phyloP scores from a whole-genome alignment of 345 rosid species.

The Bruguiera parviflora region DNA sequence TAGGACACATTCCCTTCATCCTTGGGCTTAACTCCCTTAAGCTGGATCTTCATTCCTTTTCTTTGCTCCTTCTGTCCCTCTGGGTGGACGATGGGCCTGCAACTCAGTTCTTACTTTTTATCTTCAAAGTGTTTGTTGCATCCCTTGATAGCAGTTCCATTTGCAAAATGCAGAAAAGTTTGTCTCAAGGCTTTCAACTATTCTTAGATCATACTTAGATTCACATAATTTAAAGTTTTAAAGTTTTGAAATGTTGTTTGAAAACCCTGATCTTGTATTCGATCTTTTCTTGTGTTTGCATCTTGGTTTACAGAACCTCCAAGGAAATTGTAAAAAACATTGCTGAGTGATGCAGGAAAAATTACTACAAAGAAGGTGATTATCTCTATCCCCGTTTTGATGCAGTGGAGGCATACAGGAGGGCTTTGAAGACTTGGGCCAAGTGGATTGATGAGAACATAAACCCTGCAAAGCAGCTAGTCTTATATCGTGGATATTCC shows the following conservation, averaged over 20 bases:
- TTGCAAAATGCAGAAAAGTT: no score
- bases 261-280: no score
- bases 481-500: constrained; percentile 92
- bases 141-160: no score
- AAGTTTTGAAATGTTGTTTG: no score
- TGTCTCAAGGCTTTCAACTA: no score
- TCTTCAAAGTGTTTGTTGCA: no score
- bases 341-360: constrained; percentile 54
- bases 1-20: no score
- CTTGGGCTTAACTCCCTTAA: neutral
- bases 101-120: no score
- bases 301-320: neutral
- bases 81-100: no score
- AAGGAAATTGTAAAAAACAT: constrained; percentile 9
- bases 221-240: no score
- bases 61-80: no score
- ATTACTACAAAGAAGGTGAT: constrained; percentile 92
- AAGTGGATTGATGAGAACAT: constrained; percentile 68
- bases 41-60: neutral
- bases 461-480: constrained; percentile 55
- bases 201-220: no score
- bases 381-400: constrained; percentile 71
- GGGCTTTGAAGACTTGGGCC: constrained; percentile 82
- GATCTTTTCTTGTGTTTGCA: neutral
- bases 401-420: constrained; percentile 79